Conservation (phyloP, 495 filamentous ascomycete genomes). For the Neurospora sp. region DNA sequence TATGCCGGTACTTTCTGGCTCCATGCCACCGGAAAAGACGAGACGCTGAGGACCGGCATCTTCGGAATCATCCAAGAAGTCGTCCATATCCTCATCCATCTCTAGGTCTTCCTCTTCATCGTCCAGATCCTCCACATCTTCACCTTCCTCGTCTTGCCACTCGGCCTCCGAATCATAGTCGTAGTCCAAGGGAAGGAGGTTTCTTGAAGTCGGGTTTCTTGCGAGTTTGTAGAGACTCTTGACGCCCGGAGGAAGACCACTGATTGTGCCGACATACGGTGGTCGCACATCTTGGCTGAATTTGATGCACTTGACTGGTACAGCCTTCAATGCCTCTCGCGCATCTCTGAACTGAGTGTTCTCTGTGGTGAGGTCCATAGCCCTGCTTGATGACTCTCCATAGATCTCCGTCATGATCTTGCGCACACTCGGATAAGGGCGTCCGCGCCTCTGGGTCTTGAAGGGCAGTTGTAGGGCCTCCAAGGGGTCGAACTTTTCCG, state of each 20-base stretch:
- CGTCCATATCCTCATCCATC: constrained; percentile 58
- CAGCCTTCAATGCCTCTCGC: constrained; percentile 43
- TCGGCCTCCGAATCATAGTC: constrained; percentile 96
- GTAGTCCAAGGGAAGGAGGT: constrained; percentile 65
- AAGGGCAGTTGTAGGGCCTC: constrained; percentile 53
- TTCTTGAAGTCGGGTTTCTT: constrained; percentile 57
- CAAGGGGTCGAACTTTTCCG: constrained; percentile 38
- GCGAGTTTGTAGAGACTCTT: constrained; percentile 45
- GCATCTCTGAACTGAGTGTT: constrained; percentile 34
- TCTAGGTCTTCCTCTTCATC: constrained; percentile 65
- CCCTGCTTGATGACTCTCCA: constrained; percentile 8
- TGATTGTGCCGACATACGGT: constrained; percentile 80
- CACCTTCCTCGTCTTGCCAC: constrained; percentile 57
- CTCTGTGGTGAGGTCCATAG: constrained; percentile 28
- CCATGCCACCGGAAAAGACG: constrained; percentile 50
- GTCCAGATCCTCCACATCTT: constrained; percentile 51
- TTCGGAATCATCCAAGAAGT: constrained; percentile 67
- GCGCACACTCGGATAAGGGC: constrained; percentile 43
- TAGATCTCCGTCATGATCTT: constrained; percentile 49
- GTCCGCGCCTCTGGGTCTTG: constrained; percentile 41
- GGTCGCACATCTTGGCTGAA: constrained; percentile 86
- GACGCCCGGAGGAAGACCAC: constrained; percentile 39
- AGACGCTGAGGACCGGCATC: constrained; percentile 35
- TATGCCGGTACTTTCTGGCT: constrained; percentile 66
- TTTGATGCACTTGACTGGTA: constrained; percentile 68